Conservation (phyloP, 1,139 yeast genomes). For the Yamadazyma taylorii region DNA sequence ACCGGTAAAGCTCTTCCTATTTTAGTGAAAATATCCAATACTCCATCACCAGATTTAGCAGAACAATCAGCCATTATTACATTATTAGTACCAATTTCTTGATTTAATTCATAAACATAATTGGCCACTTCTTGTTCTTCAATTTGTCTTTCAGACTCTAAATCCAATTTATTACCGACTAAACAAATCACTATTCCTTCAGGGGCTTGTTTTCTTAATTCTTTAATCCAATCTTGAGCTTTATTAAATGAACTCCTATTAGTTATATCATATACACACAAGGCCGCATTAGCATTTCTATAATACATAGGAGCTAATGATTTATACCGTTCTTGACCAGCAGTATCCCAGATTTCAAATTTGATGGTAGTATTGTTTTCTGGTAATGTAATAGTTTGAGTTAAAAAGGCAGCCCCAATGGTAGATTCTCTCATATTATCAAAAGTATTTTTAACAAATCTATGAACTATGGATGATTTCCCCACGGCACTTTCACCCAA, state of each 20-base stretch:
- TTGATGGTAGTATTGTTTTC: constrained; percentile 38
- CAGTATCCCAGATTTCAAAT: constrained; percentile 53
- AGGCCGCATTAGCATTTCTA: constrained; percentile 43
- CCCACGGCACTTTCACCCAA: constrained; percentile 52
- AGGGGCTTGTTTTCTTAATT: constrained; percentile 86
- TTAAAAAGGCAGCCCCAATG: constrained; percentile 95
- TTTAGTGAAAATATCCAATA: constrained; percentile 41
- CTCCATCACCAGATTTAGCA: constrained; percentile 49
- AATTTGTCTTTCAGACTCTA: constrained; percentile 53
- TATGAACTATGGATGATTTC: constrained; percentile 47
- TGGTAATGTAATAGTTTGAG: constrained; percentile 69
- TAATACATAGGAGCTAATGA: constrained; percentile 51
- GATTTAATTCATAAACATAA: constrained; percentile 32
- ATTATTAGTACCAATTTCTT: constrained; percentile 22
- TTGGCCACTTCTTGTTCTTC: constrained; percentile 35
- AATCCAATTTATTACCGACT: constrained; percentile 86
- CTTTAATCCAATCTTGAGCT: constrained; percentile 96
- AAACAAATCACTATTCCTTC: constrained; percentile 82
- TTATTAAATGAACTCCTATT: constrained; percentile 66
- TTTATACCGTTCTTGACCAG: constrained; percentile 51
- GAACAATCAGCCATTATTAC: constrained; percentile 44
- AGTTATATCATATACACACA: constrained; percentile 38
- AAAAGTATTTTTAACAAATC: constrained; percentile 69
- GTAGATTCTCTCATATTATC: constrained; percentile 94
- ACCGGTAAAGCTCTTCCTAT: constrained; percentile 47